Evolutionary conservation across 2,329 filamentous ascomycete genomes (phyloP).

Genomic region (Cladosporium sphaerospermum): DNA sequence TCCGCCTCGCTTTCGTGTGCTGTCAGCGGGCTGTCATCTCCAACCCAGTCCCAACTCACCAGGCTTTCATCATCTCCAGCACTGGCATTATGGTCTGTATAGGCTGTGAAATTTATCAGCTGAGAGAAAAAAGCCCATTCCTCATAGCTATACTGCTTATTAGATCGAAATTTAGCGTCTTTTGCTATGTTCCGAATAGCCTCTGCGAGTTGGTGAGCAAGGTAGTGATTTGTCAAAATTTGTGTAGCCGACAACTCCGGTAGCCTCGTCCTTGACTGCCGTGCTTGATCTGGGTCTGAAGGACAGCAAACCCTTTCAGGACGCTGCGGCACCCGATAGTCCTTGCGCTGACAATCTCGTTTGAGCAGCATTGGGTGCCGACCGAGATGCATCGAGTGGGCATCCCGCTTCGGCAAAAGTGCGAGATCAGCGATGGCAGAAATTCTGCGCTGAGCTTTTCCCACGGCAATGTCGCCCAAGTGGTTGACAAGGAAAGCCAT

Average conservation of each 20-base stretch:
- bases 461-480: slow-evolving; percentile 76
- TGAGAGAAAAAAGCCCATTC: slow-evolving; percentile 82
- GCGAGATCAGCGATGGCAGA: slow-evolving; percentile 58
- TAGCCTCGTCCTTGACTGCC: no score
- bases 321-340: slow-evolving; percentile 23
- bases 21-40: slow-evolving; percentile 61
- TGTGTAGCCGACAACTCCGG: slow-evolving; percentile 41
- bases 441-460: slow-evolving; percentile 55
- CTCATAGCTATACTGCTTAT: slow-evolving; percentile 67
- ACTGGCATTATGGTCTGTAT: slow-evolving; percentile 13
- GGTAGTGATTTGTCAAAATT: slow-evolving; percentile 50
- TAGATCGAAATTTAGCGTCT: slow-evolving; percentile 54
- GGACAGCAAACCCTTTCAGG: no score
- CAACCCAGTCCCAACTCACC: slow-evolving; percentile 68
- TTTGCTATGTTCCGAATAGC: slow-evolving; percentile 63
- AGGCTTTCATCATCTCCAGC: slow-evolving; percentile 52
- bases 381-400: slow-evolving; percentile 47
- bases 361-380: slow-evolving; percentile 39
- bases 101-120: slow-evolving; percentile 56
- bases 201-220: slow-evolving; percentile 58
- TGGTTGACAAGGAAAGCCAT: slow-evolving; percentile 83
- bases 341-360: slow-evolving; percentile 33
- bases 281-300: slow-evolving; percentile 43
- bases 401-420: slow-evolving; percentile 55
- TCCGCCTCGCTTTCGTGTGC: slow-evolving; percentile 57